Evolutionary conservation across 108 stramenopile genomes (phyloP).

Genomic region (Epithemia pelagica): DNA sequence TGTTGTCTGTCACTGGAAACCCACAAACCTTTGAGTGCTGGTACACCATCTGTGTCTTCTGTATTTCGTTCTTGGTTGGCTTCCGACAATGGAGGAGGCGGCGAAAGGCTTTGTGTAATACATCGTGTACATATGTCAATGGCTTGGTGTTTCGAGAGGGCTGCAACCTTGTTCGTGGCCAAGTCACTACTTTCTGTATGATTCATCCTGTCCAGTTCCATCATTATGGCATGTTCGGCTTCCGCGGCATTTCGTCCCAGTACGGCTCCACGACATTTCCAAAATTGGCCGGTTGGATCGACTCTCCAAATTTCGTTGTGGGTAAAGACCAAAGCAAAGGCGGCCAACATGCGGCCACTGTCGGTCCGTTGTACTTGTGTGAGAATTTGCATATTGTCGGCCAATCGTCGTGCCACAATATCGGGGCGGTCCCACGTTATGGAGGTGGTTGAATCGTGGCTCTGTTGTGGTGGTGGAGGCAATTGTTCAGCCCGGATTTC

Average conservation of each 20-base stretch:
- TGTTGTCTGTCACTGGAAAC: neutral
- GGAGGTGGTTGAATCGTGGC: too few species aligned
- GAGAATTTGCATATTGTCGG: constrained; percentile 59
- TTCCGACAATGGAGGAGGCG: too few species aligned
- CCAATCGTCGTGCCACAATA: constrained; percentile 41
- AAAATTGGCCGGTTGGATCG: constrained; percentile 82
- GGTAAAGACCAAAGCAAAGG: constrained; percentile 44
- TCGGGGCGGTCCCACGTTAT: constrained; percentile 12
- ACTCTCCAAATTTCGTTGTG: constrained; percentile 52
- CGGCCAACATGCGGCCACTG: constrained; percentile 19
- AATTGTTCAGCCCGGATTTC: neutral
- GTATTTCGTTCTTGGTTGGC: too few species aligned
- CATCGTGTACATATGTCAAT: neutral
- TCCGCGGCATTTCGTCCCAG: constrained; percentile 49
- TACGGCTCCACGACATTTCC: constrained; percentile 56
- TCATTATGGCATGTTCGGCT: too few species aligned
- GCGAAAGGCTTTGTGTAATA: too few species aligned
- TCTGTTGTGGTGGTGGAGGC: too few species aligned
- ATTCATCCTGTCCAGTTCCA: too few species aligned
- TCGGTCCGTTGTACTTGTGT: constrained; percentile 44
- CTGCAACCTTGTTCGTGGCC: too few species aligned
- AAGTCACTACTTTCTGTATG: too few species aligned
- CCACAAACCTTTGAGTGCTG: neutral
- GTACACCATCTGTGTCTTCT: too few species aligned
- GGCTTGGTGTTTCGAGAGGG: neutral